Conservation (phyloP, 192 early-diverging fungal genomes). For the Podila clonocystis region DNA sequence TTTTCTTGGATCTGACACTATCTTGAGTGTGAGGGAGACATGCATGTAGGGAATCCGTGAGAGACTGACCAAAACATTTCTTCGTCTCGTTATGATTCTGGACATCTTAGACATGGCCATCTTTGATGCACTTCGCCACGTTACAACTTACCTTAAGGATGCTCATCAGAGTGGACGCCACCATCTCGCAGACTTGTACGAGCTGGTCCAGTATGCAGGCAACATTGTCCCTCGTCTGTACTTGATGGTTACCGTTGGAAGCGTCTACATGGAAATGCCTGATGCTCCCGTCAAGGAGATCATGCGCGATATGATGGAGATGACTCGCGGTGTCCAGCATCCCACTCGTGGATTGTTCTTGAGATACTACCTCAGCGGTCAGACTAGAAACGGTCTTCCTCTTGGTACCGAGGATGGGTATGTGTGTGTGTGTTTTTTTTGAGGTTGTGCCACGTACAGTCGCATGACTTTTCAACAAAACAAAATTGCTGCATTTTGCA, state of each 20-base stretch:
- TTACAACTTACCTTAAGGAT: constrained; percentile 90
- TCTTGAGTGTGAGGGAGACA: not conserved
- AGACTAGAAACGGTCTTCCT: constrained; percentile 96
- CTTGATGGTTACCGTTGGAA: constrained; percentile 98
- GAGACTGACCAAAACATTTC: not conserved
- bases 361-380: constrained; percentile 92
- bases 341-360: constrained; percentile 97
- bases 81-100: not conserved
- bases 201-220: constrained; percentile 97
- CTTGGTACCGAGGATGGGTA: constrained; percentile 71
- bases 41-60: not conserved
- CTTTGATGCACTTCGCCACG: constrained; percentile 96
- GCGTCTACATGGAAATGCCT: constrained; percentile 94
- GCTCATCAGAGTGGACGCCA: constrained; percentile 86
- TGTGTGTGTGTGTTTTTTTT: not conserved
- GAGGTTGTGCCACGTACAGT: not conserved
- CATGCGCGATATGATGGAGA: constrained; percentile 99
- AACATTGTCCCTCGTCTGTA: constrained; percentile 99
- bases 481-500: too few relatives aligned
- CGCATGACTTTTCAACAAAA: too few relatives aligned
- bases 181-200: constrained; percentile 94
- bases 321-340: constrained; percentile 98
- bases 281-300: constrained; percentile 95
- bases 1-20: not conserved
- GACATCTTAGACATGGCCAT: constrained; percentile 87